These are phyloP conservation scores for Anastatica hierochuntica DNA, from an alignment of 345 rosid species.

Conservation along the genomic window DNA sequence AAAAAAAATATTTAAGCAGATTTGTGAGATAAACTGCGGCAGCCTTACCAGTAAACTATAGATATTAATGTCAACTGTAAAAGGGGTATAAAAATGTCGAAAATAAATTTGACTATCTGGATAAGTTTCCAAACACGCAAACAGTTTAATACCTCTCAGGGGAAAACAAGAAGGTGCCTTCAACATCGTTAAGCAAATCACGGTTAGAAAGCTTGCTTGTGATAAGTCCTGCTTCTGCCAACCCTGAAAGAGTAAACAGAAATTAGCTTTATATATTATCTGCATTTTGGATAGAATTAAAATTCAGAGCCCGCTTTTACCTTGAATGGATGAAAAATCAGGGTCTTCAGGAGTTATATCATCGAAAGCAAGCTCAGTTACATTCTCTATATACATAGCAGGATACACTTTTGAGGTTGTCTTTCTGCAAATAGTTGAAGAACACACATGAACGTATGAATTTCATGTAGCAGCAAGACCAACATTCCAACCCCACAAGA, in stretches of 20 bases:
- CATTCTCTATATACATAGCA: slow-evolving; percentile 86
- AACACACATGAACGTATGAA: background rate
- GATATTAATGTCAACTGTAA: background rate
- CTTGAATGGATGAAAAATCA: slow-evolving; percentile 93
- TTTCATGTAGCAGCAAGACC: background rate
- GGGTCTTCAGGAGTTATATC: slow-evolving; percentile 83
- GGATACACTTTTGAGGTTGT: slow-evolving; percentile 82
- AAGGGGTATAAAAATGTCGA: background rate
- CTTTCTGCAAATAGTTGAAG: slow-evolving; percentile 39
- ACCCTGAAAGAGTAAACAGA: slow-evolving; percentile 46
- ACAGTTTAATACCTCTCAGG: slow-evolving; percentile 74
- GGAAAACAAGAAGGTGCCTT: slow-evolving; percentile 49
- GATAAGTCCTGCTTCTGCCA: slow-evolving; percentile 98
- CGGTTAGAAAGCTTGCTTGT: slow-evolving; percentile 81
- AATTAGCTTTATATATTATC: slow-evolving; percentile 1
- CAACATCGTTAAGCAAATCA: slow-evolving; percentile 52
- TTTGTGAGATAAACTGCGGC: background rate
- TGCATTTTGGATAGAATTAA: background rate
- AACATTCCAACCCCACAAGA: slow-evolving; percentile 10
- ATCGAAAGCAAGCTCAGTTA: slow-evolving; percentile 84
- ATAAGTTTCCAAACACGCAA: background rate
- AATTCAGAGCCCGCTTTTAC: slow-evolving; percentile 26
- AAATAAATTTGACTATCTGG: background rate
- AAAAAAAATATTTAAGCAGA: background rate
- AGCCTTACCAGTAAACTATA: background rate